Percentiles rank a stretch among this genome's conserved stretches.
These are phyloP conservation scores for Heritiera littoralis DNA, from an alignment of 345 rosid genomes.

Conservation along the genomic window DNA sequence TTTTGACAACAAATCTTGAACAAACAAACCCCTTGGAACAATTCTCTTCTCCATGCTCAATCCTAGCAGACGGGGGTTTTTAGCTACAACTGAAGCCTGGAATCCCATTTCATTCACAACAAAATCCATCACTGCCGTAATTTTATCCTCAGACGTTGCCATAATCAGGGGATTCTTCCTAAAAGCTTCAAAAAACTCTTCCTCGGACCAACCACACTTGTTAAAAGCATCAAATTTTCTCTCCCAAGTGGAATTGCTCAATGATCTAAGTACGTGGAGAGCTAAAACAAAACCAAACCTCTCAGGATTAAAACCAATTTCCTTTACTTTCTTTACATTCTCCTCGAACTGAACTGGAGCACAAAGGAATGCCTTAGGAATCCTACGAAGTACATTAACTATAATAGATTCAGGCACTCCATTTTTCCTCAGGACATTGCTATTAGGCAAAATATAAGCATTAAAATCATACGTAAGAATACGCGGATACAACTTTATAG, in stretches of 20 bases:
- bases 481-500: background rate
- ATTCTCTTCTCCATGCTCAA: constrained; percentile 30
- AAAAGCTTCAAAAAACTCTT: constrained; percentile 22
- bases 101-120: constrained; percentile 26
- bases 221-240: constrained; percentile 17
- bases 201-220: constrained; percentile 31
- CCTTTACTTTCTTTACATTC: constrained; percentile 19
- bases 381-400: background rate
- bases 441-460: background rate
- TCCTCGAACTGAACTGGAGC: background rate
- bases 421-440: constrained; percentile 13
- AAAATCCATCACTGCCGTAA: constrained; percentile 20
- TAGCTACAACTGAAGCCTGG: background rate
- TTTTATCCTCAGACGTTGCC: constrained; percentile 22
- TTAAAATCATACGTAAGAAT: background rate
- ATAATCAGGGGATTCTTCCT: constrained; percentile 15
- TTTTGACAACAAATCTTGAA: background rate
- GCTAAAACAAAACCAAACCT: constrained; percentile 23
- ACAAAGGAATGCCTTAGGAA: background rate
- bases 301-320: constrained; percentile 30
- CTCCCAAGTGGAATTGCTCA: constrained; percentile 29
- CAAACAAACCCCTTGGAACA: constrained; percentile 24
- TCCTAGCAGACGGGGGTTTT: background rate
- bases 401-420: constrained; percentile 25
- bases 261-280: background rate